Evolutionary conservation across 495 filamentous ascomycete genomes (phyloP), one percentile per base, ranked within the genome.

Genomic region (Apodospora peruviana): DNA sequence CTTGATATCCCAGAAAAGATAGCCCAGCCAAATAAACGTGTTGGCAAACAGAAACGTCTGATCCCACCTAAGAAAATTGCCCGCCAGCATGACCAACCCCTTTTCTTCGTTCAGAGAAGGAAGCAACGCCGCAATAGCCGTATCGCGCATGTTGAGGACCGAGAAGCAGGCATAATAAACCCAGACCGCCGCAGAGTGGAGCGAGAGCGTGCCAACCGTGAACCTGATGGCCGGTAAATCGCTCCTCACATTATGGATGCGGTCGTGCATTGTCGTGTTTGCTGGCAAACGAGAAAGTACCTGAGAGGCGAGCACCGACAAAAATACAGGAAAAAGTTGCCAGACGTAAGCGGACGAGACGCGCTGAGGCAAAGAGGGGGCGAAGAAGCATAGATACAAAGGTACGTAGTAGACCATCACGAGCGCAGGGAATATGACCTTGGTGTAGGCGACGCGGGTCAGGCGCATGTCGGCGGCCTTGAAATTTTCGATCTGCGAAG

Each of bases 401-500:
- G 27, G 27, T 5, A 32, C 27, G 12, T 32, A 32, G 27, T 32
- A 32, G 27, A 5, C 27, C 5, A 32, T 32, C 27, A 32, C 27
- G 27, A 42, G 3, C 4, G 20, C 20, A 1, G 36, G 11, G 18
- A 38, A 7, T 5, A 52, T 0, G 0, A 59, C 25, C 27, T 52
- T 45, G 4, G 59, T 51, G 14, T 58, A 44, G 0, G 45, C 1
- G 21, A 54, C 40, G 1, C 11, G 27, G 1, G 41, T 29, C 7
- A 55, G 44, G 35, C 50, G 43, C 25, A 46, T 40, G 47, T 57
- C 47, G 17, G 34, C 25, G 4, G 47, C 39, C 10, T 23, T 14
- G 36, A 47, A 49, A 5, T 22, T 43, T 5, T 48, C 49, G 34
- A 52, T 37, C 4, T 52, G 50, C 2, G 57, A 48, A 23, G 51